Percentiles rank a stretch among this genome's conserved stretches.
Evolutionary conservation across 495 filamentous ascomycete genomes (phyloP).

Genomic region (Aspergillus olivimuriae): DNA sequence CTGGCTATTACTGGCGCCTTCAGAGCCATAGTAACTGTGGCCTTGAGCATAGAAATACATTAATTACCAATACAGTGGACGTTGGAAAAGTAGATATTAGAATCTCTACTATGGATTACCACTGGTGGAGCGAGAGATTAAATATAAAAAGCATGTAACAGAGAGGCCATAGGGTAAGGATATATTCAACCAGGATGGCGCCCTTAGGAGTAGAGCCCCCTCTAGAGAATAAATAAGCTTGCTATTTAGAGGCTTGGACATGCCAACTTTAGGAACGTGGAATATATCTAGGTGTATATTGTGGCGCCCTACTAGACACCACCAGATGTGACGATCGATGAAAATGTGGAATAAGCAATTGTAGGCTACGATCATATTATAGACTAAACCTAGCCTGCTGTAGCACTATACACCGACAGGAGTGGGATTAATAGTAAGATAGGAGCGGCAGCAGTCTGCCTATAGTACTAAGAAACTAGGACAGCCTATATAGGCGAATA

Average conservation of each 20-base stretch:
- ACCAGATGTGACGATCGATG: constrained; percentile 4
- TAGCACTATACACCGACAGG: constrained; percentile 3
- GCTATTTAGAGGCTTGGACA: constrained; percentile 3
- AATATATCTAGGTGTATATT: constrained; percentile 2
- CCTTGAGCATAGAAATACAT: not conserved
- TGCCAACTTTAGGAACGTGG: not conserved
- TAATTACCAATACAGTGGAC: not conserved
- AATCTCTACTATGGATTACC: not conserved
- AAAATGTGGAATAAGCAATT: constrained; percentile 2
- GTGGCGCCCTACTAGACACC: not conserved
- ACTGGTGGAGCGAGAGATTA: not conserved
- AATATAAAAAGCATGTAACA: not conserved
- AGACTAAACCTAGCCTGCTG: not conserved
- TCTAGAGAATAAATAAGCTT: constrained; percentile 1
- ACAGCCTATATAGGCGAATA: constrained; percentile 5
- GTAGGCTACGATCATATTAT: not conserved
- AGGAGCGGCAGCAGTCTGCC: constrained; percentile 5
- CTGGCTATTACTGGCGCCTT: not conserved
- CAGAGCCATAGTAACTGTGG: not conserved
- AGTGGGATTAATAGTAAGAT: constrained; percentile 1
- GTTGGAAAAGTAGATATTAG: not conserved
- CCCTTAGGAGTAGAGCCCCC: constrained; percentile 5
- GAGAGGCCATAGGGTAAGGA: constrained; percentile 1
- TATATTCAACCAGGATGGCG: not conserved
- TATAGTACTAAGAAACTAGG: constrained; percentile 2